Evolutionary conservation across 345 rosid genomes (phyloP), one percentile per base, ranked within the genome.

Genomic region (Reutealis trisperma): DNA sequence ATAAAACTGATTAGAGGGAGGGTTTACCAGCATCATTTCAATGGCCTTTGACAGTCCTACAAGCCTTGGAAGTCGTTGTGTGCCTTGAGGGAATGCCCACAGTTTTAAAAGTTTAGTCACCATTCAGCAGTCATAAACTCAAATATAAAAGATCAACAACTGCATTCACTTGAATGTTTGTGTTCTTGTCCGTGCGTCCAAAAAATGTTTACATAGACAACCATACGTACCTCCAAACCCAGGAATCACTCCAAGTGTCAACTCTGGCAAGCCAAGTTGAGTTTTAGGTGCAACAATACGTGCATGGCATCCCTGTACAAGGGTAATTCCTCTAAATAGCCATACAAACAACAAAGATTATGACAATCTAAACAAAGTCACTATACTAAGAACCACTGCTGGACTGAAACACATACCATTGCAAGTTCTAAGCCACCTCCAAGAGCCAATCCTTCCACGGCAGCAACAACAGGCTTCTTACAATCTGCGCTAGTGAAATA

Each of bases 61-160:
- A 60, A 95, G 94, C 84, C 99, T 93, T 72, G 99, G 99, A 73
- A 95, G 98, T 68, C 97, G 97, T 63, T 95, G 99, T n/a, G 99
- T 95, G 25, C 99, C 99, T 95, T 82, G 78, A 76, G 72, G 69
- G 61, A 79, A 78, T 52, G 77, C 55, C 30, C 63, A 66, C 25
- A 61, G 61, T 75, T 45, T 34, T 22, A 51, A 77, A 5, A 71
- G 57, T 60, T 76, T 25, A 79, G 61, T 74, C 41, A n/a, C n/a
- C n/a, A n/a, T n/a, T n/a, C n/a, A 61, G 51, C 47, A 77, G 45
- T 42, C 70, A 69, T 47, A 69, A 57, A 52, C 19, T 66, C 68
- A 41, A 45, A 58, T 21, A 77, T 45, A n/a, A 52, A 69, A 73
- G 25, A 74, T 41, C 22, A 59, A 64, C 68, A 81, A 19, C 52